Percentiles rank a stretch among this genome's conserved stretches.
These are phyloP conservation scores for Cytospora piceae DNA, from an alignment of 2,329 filamentous ascomycete genomes.

Conservation along the genomic window DNA sequence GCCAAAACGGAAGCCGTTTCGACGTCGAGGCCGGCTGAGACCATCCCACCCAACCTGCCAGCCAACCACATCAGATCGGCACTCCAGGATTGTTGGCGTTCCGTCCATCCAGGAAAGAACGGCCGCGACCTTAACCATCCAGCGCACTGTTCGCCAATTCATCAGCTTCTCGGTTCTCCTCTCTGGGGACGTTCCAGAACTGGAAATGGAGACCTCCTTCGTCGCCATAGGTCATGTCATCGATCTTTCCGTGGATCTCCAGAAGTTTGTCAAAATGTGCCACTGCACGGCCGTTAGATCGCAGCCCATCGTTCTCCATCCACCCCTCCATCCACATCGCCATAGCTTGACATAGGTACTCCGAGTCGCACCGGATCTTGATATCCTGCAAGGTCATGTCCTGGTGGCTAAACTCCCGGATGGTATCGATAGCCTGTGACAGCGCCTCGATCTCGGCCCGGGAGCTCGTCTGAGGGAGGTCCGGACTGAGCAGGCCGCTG, in stretches of 20 bases:
- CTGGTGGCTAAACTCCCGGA: constrained; percentile 5
- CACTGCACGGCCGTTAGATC: constrained; percentile 11
- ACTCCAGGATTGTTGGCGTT: background rate
- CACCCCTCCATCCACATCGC: constrained; percentile 30
- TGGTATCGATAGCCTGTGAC: constrained; percentile 25
- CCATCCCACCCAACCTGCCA: background rate
- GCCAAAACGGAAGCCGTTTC: background rate
- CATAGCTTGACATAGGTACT: constrained; percentile 31
- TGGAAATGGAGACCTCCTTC: constrained; percentile 28
- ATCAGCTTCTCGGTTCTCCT: constrained; percentile 30
- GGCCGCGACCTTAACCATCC: background rate
- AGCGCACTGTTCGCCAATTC: constrained; percentile 28
- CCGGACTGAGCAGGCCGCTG: constrained; percentile 9
- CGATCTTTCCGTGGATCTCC: constrained; percentile 26
- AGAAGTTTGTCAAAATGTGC: constrained; percentile 25
- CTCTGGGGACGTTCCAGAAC: constrained; percentile 32
- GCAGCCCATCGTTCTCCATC: constrained; percentile 29
- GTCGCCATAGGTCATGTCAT: constrained; percentile 30
- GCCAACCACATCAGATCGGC: background rate
- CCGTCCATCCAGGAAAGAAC: background rate
- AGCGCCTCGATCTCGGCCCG: constrained; percentile 35
- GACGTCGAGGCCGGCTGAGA: background rate
- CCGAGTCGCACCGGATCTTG: constrained; percentile 31
- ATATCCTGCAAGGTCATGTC: constrained; percentile 18
- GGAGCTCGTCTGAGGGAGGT: constrained; percentile 28